A percentile compares a stretch with the other conserved stretches of the same genome.
Evolutionary conservation across 2,329 filamentous ascomycete species (phyloP).

Genomic region (Lecanicillium sp.): DNA sequence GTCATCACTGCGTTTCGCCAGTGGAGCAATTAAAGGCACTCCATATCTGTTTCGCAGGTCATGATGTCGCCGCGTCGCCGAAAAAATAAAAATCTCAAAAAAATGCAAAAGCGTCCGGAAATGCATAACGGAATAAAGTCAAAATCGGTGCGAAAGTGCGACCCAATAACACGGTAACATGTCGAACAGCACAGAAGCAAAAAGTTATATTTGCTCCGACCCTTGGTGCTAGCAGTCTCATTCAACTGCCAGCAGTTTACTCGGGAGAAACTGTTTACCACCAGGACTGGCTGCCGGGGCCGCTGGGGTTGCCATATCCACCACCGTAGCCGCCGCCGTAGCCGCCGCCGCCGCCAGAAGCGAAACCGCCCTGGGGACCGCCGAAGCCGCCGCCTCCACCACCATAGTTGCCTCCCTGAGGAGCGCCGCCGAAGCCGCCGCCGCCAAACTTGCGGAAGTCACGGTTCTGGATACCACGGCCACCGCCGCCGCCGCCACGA

Average conservation of each 20-base stretch:
- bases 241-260: no score
- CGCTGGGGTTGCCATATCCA: conserved; percentile 61
- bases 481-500: conserved; percentile 52
- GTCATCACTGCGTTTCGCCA: conserved; percentile 27
- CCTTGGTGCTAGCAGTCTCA: not conserved
- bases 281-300: conserved; percentile 59
- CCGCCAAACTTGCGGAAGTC: conserved; percentile 81
- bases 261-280: conserved; percentile 38
- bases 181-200: not conserved
- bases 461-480: conserved; percentile 68
- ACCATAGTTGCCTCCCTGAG: conserved; percentile 20
- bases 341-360: conserved; percentile 28
- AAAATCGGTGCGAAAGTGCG: conserved; percentile 16
- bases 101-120: conserved; percentile 20
- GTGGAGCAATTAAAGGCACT: conserved; percentile 20
- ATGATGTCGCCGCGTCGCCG: conserved; percentile 34
- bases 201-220: conserved; percentile 1
- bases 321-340: conserved; percentile 39
- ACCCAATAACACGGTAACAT: conserved; percentile 9
- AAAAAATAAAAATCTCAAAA: conserved; percentile 17
- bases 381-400: conserved; percentile 34
- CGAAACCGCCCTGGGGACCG: conserved; percentile 24
- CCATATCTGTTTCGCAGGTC: conserved; percentile 27
- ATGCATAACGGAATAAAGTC: conserved; percentile 14
- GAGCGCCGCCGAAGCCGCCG: conserved; percentile 25